These are phyloP conservation scores for Otatea glauca DNA, from an alignment of 176 grass and related monocot genomes.

Conservation along the genomic window DNA sequence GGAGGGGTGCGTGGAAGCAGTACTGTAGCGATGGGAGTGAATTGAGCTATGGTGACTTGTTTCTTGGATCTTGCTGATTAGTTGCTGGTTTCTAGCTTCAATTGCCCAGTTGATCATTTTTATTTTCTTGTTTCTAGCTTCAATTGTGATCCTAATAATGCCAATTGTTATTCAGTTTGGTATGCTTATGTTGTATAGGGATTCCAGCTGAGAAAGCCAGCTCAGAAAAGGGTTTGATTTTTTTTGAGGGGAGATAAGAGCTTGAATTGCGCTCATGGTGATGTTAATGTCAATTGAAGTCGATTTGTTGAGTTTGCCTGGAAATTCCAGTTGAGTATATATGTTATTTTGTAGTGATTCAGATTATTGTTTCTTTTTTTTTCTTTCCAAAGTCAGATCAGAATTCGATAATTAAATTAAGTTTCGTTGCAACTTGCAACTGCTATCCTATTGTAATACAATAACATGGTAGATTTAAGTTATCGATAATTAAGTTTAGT, in stretches of 20 bases:
- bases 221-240: no score
- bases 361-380: background rate
- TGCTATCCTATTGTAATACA: background rate
- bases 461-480: background rate
- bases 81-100: background rate
- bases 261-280: background rate
- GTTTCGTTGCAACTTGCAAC: background rate
- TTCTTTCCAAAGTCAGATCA: background rate
- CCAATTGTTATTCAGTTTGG: background rate
- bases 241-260: no score
- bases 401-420: background rate
- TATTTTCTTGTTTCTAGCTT: background rate
- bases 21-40: constrained; percentile 55
- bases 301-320: background rate
- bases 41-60: constrained; percentile 51
- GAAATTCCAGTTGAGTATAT: background rate
- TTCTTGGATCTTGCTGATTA: constrained; percentile 30
- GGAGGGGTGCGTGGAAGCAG: constrained; percentile 49
- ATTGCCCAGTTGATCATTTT: constrained; percentile 7
- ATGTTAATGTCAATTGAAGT: background rate
- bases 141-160: background rate
- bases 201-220: background rate
- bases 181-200: background rate
- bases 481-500: background rate
- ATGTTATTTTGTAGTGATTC: background rate